A percentile compares a stretch with the other conserved stretches of the same genome.
Evolutionary conservation across 179 eudicot species (phyloP).

Genomic region (Silene vulgaris): DNA sequence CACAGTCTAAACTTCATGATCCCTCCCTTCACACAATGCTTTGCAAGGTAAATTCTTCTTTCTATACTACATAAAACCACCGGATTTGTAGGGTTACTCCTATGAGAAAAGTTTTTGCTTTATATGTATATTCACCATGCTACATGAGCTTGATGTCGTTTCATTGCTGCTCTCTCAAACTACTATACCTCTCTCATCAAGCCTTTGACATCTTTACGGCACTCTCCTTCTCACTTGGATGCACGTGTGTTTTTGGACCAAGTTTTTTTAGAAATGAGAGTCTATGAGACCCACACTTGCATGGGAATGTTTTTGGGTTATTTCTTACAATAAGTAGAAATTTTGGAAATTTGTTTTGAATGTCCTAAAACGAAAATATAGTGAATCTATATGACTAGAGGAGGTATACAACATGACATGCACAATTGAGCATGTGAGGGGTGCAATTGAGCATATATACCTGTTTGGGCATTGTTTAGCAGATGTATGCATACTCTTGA

Average conservation of each 20-base stretch:
- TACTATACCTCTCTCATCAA: neutral
- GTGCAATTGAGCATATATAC: neutral
- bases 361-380: neutral
- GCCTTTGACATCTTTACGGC: neutral
- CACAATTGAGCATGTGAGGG: neutral
- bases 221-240: neutral
- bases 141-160: slow-evolving; percentile 1
- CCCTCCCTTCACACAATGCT: slow-evolving; percentile 92
- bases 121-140: neutral
- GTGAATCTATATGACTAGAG: neutral
- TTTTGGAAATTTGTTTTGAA: neutral
- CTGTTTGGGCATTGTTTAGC: slow-evolving; percentile 7
- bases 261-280: neutral
- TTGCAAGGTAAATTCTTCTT: slow-evolving; percentile 56
- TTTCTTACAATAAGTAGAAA: neutral
- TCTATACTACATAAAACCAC: neutral
- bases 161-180: neutral
- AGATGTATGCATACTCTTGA: slow-evolving; percentile 1
- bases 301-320: neutral
- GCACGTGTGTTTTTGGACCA: neutral
- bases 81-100: neutral
- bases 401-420: neutral
- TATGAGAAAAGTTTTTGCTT: neutral
- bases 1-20: slow-evolving; percentile 89
- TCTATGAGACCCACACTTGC: neutral